phyloP scores from a whole-genome alignment of 2,329 filamentous ascomycete genomes.

The Elsinoe fawcettii region DNA sequence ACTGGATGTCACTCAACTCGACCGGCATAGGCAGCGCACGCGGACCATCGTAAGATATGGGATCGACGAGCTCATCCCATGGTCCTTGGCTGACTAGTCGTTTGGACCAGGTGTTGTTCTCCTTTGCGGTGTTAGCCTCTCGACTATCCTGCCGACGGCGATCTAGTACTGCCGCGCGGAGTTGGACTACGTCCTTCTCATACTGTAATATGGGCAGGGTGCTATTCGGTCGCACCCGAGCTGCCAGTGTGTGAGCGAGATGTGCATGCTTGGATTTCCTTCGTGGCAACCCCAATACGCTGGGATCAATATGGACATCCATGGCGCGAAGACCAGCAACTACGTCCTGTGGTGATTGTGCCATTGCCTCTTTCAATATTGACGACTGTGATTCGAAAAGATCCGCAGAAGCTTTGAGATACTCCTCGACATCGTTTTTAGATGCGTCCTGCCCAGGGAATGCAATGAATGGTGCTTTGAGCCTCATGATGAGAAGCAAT shows the following conservation, averaged over 20 bases:
- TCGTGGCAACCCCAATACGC: background rate
- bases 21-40: slow-evolving; percentile 33
- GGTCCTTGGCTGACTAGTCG: slow-evolving; percentile 29
- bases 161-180: slow-evolving; percentile 21
- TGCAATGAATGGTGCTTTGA: background rate
- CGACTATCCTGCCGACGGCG: slow-evolving; percentile 22
- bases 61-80: slow-evolving; percentile 29
- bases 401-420: background rate
- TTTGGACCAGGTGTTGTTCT: slow-evolving; percentile 23
- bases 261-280: background rate
- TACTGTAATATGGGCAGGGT: slow-evolving; percentile 23
- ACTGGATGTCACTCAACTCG: slow-evolving; percentile 27
- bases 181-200: slow-evolving; percentile 26
- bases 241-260: background rate
- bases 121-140: slow-evolving; percentile 21
- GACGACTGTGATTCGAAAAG: background rate
- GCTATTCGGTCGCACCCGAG: background rate
- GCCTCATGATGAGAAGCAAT: background rate
- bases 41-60: slow-evolving; percentile 27
- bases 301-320: background rate
- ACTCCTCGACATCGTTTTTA: background rate
- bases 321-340: background rate
- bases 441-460: background rate
- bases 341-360: background rate
- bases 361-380: background rate